Evolutionary conservation across 2,329 filamentous ascomycete species (phyloP).

Genomic region (Pyrenophora seminiperda): DNA sequence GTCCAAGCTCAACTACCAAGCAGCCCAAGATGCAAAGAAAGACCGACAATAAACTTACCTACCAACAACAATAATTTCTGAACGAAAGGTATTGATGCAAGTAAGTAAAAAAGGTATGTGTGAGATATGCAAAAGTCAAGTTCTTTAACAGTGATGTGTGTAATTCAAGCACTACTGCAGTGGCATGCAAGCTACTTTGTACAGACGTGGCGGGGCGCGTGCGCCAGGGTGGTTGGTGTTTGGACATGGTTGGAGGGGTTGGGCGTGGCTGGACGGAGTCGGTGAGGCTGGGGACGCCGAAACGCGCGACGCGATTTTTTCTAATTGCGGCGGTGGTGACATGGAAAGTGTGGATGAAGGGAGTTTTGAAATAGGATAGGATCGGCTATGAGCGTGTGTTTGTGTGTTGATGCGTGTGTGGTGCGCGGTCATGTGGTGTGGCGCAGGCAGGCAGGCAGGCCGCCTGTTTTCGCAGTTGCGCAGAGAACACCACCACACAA

Average conservation of each 20-base stretch:
- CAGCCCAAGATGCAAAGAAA: too few relatives aligned
- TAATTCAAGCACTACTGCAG: constrained; percentile 10
- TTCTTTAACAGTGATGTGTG: too few relatives aligned
- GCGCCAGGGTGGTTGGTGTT: constrained; percentile 29
- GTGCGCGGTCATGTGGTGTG: constrained; percentile 15
- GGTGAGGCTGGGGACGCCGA: constrained; percentile 25
- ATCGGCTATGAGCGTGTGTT: not conserved
- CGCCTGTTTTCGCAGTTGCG: too few relatives aligned
- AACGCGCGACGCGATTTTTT: constrained; percentile 4
- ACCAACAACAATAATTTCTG: constrained; percentile 1
- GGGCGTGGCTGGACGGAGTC: constrained; percentile 16
- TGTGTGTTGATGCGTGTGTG: not conserved
- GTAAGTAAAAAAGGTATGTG: constrained; percentile 5
- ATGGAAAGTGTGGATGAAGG: not conserved
- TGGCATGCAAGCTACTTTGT: constrained; percentile 36
- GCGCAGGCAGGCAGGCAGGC: too few relatives aligned
- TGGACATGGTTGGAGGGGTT: constrained; percentile 15
- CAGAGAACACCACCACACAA: not conserved
- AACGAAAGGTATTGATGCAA: not conserved
- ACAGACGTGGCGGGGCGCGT: constrained; percentile 32
- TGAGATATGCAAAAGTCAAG: constrained; percentile 25
- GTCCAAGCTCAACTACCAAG: too few relatives aligned
- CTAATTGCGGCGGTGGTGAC: constrained; percentile 5
- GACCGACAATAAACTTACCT: not conserved
- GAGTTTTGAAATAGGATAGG: not conserved